Evolutionary conservation across 129 eudicot genomes (phyloP).

Genomic region (Ambrosia artemisiifolia): DNA sequence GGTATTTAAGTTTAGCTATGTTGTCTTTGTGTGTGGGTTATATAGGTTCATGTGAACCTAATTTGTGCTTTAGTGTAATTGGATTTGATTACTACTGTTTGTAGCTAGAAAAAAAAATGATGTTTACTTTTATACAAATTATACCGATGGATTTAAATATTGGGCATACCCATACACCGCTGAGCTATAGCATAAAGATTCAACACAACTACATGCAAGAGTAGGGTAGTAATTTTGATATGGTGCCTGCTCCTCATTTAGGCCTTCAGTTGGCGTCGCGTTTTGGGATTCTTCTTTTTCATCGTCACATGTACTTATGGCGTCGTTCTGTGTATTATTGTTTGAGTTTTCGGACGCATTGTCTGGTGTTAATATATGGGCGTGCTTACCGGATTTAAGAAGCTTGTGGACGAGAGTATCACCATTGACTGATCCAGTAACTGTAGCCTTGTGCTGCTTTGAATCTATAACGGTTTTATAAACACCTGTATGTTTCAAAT

Average conservation of each 20-base stretch:
- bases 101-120: too few relatives aligned
- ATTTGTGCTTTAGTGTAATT: too few relatives aligned
- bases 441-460: slow-evolving; percentile 55
- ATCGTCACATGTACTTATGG: slow-evolving; percentile 8
- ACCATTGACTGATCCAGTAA: slow-evolving; percentile 60
- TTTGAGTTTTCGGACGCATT: slow-evolving; percentile 20
- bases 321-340: slow-evolving; percentile 32
- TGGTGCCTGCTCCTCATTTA: too few relatives aligned
- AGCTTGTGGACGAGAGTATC: slow-evolving; percentile 66
- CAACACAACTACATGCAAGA: slow-evolving; percentile 41
- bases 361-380: slow-evolving; percentile 47
- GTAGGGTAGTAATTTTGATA: slow-evolving; percentile 34
- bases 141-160: slow-evolving; percentile 22
- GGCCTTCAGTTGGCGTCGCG: too few relatives aligned
- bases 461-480: slow-evolving; percentile 66
- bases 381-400: slow-evolving; percentile 53
- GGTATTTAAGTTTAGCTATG: too few relatives aligned
- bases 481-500: slow-evolving; percentile 42
- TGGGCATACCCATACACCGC: slow-evolving; percentile 43
- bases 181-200: slow-evolving; percentile 33
- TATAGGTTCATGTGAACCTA: too few relatives aligned
- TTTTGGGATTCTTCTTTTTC: slow-evolving; percentile 51
- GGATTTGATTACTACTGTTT: too few relatives aligned
- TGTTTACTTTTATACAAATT: too few relatives aligned
- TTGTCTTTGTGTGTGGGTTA: too few relatives aligned